Evolutionary conservation across 805 yeast genomes (phyloP).

Genomic region (Metschnikowia noctiluminum): DNA sequence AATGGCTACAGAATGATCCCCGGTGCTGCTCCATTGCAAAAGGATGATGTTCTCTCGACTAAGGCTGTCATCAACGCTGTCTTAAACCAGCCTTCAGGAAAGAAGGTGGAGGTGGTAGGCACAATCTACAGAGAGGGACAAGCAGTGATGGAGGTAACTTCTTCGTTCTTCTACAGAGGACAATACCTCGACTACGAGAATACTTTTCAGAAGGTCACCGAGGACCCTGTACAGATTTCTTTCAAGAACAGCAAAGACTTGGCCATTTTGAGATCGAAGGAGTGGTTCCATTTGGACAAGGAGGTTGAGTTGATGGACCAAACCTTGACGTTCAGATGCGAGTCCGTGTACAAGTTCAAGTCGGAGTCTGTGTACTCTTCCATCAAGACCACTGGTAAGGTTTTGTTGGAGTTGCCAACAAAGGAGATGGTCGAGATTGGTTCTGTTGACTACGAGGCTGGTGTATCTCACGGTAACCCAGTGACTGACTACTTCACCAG

Average conservation of each 20-base stretch:
- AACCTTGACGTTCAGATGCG: conserved; percentile 83
- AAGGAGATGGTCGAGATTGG: conserved; percentile 86
- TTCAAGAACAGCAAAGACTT: conserved; percentile 79
- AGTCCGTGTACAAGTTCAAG: conserved; percentile 80
- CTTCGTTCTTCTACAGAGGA: conserved; percentile 97
- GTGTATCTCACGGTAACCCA: conserved; percentile 94
- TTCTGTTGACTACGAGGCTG: conserved; percentile 81
- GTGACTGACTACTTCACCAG: conserved; percentile 90
- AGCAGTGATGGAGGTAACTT: conserved; percentile 90
- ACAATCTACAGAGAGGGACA: conserved; percentile 69
- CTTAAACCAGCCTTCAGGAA: conserved; percentile 87
- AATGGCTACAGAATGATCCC: conserved; percentile 92
- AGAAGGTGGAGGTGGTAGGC: conserved; percentile 93
- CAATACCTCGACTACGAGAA: conserved; percentile 80
- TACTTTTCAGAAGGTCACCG: conserved; percentile 85
- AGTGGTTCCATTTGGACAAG: conserved; percentile 89
- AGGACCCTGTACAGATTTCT: conserved; percentile 79
- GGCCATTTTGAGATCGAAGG: conserved; percentile 91
- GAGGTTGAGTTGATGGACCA: conserved; percentile 70
- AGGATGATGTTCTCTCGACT: conserved; percentile 81
- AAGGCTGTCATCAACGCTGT: conserved; percentile 85
- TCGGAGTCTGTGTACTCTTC: conserved; percentile 70
- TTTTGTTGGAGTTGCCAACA: conserved; percentile 84
- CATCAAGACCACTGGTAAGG: conserved; percentile 81
- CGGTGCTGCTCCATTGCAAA: conserved; percentile 84